These are phyloP conservation scores for Diaporthe sp. DNA, from an alignment of 2,329 filamentous ascomycete genomes.

Conservation along the genomic window DNA sequence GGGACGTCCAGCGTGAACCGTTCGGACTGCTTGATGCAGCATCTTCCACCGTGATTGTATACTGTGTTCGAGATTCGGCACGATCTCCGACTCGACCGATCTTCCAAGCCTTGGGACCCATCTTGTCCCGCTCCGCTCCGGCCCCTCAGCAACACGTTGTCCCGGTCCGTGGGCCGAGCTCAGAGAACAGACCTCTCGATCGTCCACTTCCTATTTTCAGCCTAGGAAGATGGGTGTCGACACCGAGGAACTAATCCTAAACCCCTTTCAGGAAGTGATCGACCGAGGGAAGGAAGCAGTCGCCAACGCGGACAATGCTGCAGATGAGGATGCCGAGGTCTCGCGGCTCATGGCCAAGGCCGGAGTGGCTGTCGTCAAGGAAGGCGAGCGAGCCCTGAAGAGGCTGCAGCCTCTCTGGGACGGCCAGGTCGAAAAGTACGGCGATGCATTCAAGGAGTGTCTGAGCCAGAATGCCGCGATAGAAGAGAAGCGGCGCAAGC, in stretches of 20 bases:
- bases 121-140: conserved; percentile 24
- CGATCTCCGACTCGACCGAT: conserved; percentile 22
- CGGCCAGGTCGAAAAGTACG: conserved; percentile 52
- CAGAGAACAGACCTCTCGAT: background rate
- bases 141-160: conserved; percentile 15
- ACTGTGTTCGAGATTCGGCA: conserved; percentile 17
- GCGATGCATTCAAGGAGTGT: conserved; percentile 52
- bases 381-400: conserved; percentile 53
- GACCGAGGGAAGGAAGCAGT: conserved; percentile 54
- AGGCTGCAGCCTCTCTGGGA: conserved; percentile 56
- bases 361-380: conserved; percentile 47
- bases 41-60: conserved; percentile 11
- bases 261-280: conserved; percentile 45
- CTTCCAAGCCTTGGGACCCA: conserved; percentile 11
- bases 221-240: conserved; percentile 38
- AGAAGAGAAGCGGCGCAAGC: conserved; percentile 33
- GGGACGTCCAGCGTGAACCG: conserved; percentile 6
- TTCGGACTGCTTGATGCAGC: conserved; percentile 1
- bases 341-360: conserved; percentile 50
- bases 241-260: conserved; percentile 44
- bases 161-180: conserved; percentile 3
- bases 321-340: conserved; percentile 44
- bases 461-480: conserved; percentile 51
- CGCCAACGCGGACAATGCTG: conserved; percentile 49
- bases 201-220: background rate